Evolutionary conservation across 139 green algal species (phyloP), one percentile per base, ranked within the genome.

Genomic region (Spirogloea muscicola): DNA sequence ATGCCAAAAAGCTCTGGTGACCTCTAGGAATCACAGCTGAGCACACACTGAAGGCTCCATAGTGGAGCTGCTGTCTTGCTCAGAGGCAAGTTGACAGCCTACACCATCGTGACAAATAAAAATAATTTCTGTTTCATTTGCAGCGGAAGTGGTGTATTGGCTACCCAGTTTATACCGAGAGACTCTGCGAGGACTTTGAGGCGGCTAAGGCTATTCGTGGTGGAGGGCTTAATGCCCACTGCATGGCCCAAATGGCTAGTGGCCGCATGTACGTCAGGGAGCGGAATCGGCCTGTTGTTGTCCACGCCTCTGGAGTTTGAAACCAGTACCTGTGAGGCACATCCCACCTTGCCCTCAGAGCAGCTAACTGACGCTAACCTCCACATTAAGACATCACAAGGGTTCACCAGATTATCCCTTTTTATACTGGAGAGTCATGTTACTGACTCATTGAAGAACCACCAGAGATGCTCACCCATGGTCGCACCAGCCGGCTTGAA

Each of bases 191-290:
- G 46, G 21, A 21, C 46, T 55, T 55, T 55, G 46, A 21, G 21
- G 21, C 21, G 13, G 57, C 57, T 10, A 13, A 13, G 29, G 57
- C 57, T 16, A 42, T 16, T 16, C 57, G 13, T 16, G 29, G 13
- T 65, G 57, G 57, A 13, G 57, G 57, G 57, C 13, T 31, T n/a
- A 65, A 21, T 16, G 72, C 72, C 13, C 29, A 76, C 43, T 82
- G 75, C 75, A 82, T 82, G 1, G 68, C 75, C 75, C 75, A 82
- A 5, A 82, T 80, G 58, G 68, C 55, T 31, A 82, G 75, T 2
- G 75, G 67, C 27, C 75, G 67, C 75, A 82, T 82, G 75, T 82
- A 82, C 27, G 75, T 59, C 18, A 82, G 55, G 18, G 67, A 82
- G 29, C 75, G 75, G 29, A 79, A 82, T 6, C 68, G 67, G 1